Conservation (phyloP, 2,329 filamentous ascomycete genomes). For the Fusarium siculi region DNA sequence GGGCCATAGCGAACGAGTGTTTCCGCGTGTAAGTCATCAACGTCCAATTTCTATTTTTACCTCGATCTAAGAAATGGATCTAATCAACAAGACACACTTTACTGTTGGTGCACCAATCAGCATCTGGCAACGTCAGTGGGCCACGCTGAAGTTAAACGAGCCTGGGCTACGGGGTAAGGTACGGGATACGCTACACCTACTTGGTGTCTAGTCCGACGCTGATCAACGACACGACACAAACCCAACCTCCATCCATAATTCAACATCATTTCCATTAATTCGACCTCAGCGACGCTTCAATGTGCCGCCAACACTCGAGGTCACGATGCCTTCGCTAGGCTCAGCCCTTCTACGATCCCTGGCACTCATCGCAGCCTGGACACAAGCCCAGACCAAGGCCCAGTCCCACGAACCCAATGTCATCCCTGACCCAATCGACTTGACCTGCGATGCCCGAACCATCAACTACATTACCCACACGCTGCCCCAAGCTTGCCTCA, state of each 20-base stretch:
- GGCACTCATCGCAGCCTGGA: constrained; percentile 18
- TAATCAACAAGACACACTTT: neutral
- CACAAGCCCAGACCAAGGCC: constrained; percentile 8
- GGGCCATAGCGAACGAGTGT: neutral
- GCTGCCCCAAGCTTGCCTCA: constrained; percentile 79
- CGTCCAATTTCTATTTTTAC: neutral
- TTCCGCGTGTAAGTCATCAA: neutral
- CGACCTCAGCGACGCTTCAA: constrained; percentile 21
- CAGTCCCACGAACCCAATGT: constrained; percentile 4
- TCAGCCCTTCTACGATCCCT: constrained; percentile 14
- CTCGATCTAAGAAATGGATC: neutral
- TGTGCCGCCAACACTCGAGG: constrained; percentile 20
- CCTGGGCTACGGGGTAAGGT: neutral
- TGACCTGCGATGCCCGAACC: constrained; percentile 65
- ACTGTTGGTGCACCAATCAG: constrained; percentile 13
- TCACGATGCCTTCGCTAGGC: constrained; percentile 37
- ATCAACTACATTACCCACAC: constrained; percentile 86
- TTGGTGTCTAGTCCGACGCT: constrained; percentile 19
- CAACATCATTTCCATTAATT: neutral
- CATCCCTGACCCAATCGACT: constrained; percentile 10
- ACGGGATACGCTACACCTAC: neutral
- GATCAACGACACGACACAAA: constrained; percentile 25
- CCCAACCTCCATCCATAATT: constrained; percentile 15
- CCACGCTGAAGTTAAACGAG: constrained; percentile 15
- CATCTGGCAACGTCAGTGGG: constrained; percentile 4